A percentile compares a stretch with the other conserved stretches of the same genome.
Conservation (phyloP, 2,329 filamentous ascomycete species). For the Sporothrix curviconia region DNA sequence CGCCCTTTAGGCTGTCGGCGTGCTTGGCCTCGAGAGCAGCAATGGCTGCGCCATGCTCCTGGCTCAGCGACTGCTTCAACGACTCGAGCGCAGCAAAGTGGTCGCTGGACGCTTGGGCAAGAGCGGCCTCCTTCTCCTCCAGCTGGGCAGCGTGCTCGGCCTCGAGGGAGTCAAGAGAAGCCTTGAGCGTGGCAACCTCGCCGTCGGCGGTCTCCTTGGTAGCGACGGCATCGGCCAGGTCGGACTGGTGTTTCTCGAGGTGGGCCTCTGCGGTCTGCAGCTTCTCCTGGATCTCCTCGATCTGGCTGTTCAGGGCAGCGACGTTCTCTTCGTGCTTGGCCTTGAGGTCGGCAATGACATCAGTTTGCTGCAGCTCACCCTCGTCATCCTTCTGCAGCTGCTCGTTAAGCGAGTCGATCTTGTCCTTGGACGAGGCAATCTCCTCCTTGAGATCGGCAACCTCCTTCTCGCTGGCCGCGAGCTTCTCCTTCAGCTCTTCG, state of each 20-base stretch:
- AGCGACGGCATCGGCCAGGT: slow-evolving; percentile 38
- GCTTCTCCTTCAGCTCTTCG: slow-evolving; percentile 54
- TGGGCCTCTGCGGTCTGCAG: slow-evolving; percentile 45
- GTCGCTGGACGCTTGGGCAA: slow-evolving; percentile 38
- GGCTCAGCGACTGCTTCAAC: slow-evolving; percentile 42
- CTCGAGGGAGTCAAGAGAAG: slow-evolving; percentile 42
- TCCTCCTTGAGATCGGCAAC: slow-evolving; percentile 52
- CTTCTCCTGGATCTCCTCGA: slow-evolving; percentile 44
- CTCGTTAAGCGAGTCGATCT: slow-evolving; percentile 47
- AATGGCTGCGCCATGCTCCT: slow-evolving; percentile 45
- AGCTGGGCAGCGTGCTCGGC: slow-evolving; percentile 35
- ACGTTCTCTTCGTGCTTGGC: slow-evolving; percentile 44
- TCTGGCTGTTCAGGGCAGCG: slow-evolving; percentile 39
- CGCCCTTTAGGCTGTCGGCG: slow-evolving; percentile 42
- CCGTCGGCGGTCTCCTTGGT: neutral
- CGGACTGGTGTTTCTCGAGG: slow-evolving; percentile 43
- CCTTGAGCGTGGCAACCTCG: slow-evolving; percentile 42
- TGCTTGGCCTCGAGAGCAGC: slow-evolving; percentile 49
- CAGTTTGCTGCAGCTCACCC: slow-evolving; percentile 38
- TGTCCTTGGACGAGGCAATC: slow-evolving; percentile 49
- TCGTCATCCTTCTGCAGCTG: slow-evolving; percentile 40
- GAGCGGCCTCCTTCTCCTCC: slow-evolving; percentile 31
- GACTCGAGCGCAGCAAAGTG: slow-evolving; percentile 44
- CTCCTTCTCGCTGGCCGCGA: slow-evolving; percentile 51
- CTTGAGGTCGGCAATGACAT: slow-evolving; percentile 44